Conservation (phyloP, 2,329 filamentous ascomycete species). For the Sporothrix brasiliensis region DNA sequence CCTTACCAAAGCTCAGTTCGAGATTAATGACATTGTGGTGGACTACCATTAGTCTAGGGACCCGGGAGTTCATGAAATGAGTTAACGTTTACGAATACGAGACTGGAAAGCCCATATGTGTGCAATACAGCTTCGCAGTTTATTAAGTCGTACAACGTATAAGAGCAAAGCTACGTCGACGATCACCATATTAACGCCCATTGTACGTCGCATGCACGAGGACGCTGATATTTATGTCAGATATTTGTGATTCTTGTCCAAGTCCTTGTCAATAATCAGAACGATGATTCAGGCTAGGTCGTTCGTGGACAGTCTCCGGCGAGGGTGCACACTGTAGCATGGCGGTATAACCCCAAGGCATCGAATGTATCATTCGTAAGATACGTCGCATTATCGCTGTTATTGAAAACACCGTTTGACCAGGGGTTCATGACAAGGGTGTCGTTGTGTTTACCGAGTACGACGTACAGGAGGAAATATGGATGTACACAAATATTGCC, state of each 20-base stretch:
- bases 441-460: not conserved
- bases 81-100: constrained; percentile 23
- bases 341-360: constrained; percentile 3
- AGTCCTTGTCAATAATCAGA: not conserved
- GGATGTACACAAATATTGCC: not conserved
- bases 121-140: not conserved
- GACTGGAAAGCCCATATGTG: not conserved
- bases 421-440: not conserved
- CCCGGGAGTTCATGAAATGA: not conserved
- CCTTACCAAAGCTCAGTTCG: not conserved
- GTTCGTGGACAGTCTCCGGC: constrained; percentile 9
- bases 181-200: not conserved
- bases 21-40: not conserved
- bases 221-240: not conserved
- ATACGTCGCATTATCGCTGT: not conserved
- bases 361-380: not conserved
- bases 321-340: not conserved
- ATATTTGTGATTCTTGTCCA: not conserved
- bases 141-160: not conserved
- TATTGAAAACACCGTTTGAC: not conserved
- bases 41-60: not conserved
- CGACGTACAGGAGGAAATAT: not conserved
- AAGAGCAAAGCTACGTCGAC: not conserved
- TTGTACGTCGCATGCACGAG: not conserved
- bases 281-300: not conserved